Conservation (phyloP, 2,329 filamentous ascomycete genomes). For the Penicillium crustosum region DNA sequence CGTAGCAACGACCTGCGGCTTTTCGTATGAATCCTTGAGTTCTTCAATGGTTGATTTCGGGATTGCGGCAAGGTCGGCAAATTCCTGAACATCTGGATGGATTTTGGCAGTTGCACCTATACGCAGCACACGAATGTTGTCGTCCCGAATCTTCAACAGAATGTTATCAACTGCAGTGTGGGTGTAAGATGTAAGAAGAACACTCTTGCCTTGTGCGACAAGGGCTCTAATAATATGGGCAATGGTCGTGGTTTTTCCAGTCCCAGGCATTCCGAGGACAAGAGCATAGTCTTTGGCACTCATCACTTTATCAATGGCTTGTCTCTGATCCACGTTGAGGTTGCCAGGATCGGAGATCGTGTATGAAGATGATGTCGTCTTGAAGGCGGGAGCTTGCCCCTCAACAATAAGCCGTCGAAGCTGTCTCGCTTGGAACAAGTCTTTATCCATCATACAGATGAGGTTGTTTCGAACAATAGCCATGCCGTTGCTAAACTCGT, state of each 20-base stretch:
- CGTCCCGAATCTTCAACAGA: conserved; percentile 80
- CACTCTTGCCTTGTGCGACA: conserved; percentile 84
- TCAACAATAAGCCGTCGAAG: conserved; percentile 81
- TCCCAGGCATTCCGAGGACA: conserved; percentile 98
- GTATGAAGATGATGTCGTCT: conserved; percentile 62
- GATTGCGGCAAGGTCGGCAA: conserved; percentile 74
- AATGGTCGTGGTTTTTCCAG: conserved; percentile 97
- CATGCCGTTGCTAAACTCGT: conserved; percentile 98
- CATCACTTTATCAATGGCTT: conserved; percentile 92
- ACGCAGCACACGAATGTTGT: conserved; percentile 76
- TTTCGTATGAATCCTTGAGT: conserved; percentile 78
- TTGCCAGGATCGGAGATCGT: conserved; percentile 55
- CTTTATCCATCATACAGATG: conserved; percentile 84
- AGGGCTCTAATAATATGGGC: conserved; percentile 93
- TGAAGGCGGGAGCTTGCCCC: conserved; percentile 71
- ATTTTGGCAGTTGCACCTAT: conserved; percentile 83
- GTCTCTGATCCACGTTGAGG: conserved; percentile 83
- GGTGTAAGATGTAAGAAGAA: conserved; percentile 91
- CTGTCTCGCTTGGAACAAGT: conserved; percentile 66
- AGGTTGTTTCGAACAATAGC: conserved; percentile 91
- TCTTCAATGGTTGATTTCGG: conserved; percentile 78
- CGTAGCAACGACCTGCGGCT: conserved; percentile 85
- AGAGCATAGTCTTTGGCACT: conserved; percentile 91
- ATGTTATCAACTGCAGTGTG: conserved; percentile 99
- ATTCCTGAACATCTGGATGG: conserved; percentile 81